Conservation (phyloP, 1,284 basidiomycete species). For the Mycena sp. region DNA sequence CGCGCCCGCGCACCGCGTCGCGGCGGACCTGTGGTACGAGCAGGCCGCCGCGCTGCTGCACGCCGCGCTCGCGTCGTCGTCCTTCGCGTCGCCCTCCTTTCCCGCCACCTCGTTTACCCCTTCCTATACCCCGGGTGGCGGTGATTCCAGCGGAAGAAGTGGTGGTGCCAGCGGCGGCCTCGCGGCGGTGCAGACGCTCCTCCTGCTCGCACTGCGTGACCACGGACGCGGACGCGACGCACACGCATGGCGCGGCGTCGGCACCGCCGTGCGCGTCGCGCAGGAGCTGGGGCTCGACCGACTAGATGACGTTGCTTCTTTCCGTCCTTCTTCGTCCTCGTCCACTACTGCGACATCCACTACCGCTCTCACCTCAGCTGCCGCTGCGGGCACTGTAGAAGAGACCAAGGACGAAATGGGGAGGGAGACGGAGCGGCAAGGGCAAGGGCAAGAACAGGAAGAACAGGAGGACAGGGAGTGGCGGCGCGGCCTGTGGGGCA, state of each 20-base stretch:
- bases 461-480: background rate
- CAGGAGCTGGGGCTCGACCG: constrained; percentile 36
- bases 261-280: constrained; percentile 37
- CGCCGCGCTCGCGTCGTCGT: constrained; percentile 20
- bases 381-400: background rate
- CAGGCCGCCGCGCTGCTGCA: too few relatives aligned
- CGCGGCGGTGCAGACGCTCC: constrained; percentile 33
- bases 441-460: too few relatives aligned
- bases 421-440: too few relatives aligned
- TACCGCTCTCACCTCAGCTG: too few relatives aligned
- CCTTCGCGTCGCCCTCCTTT: constrained; percentile 9
- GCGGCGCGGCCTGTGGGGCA: constrained; percentile 34
- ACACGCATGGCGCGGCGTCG: constrained; percentile 20
- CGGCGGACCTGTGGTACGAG: constrained; percentile 40
- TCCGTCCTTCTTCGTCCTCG: too few relatives aligned
- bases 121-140: too few relatives aligned
- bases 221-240: constrained; percentile 20
- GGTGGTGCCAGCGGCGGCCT: constrained; percentile 28
- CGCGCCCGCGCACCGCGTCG: constrained; percentile 28
- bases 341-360: too few relatives aligned
- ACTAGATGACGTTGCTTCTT: too few relatives aligned
- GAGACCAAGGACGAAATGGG: background rate
- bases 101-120: background rate
- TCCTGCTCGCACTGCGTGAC: constrained; percentile 9
- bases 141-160: too few relatives aligned